phyloP scores from a whole-genome alignment of 805 yeast genomes.

The Wickerhamomyces queroliae region DNA sequence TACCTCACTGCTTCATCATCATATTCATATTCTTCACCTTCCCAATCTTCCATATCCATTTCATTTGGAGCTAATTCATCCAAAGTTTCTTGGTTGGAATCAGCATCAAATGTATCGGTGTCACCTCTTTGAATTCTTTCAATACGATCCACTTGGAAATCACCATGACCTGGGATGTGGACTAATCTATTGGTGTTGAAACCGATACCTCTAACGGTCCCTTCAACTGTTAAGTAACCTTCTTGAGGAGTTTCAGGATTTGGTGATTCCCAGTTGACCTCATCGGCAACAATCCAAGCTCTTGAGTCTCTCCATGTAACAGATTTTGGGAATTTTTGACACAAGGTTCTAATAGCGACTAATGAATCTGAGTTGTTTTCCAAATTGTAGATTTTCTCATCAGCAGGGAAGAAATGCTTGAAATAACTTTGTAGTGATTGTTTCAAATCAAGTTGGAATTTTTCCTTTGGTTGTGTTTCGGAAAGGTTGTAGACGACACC shows the following conservation, averaged over 20 bases:
- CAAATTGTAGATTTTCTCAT: constrained; percentile 69
- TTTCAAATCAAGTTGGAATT: constrained; percentile 66
- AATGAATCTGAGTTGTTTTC: constrained; percentile 65
- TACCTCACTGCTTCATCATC: constrained; percentile 27
- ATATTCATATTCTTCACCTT: constrained; percentile 27
- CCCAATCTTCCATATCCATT: constrained; percentile 38
- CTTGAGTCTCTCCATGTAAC: constrained; percentile 92
- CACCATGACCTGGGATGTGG: constrained; percentile 88
- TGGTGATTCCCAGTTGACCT: constrained; percentile 35
- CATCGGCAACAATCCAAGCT: constrained; percentile 79
- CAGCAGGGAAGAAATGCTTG: constrained; percentile 73
- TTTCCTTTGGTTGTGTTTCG: constrained; percentile 61
- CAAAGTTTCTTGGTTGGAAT: constrained; percentile 46
- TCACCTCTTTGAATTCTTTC: constrained; percentile 39
- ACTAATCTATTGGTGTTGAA: constrained; percentile 72
- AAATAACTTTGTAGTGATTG: constrained; percentile 62
- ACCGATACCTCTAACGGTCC: constrained; percentile 83
- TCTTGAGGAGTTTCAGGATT: constrained; percentile 22
- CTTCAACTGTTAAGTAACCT: constrained; percentile 58
- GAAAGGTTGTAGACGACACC: constrained; percentile 77
- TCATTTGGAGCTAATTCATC: constrained; percentile 58
- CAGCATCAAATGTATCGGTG: constrained; percentile 25
- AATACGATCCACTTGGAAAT: constrained; percentile 68
- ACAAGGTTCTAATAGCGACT: constrained; percentile 66
- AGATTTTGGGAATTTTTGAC: constrained; percentile 83